A percentile compares a stretch with the other conserved stretches of the same genome.
Conservation (phyloP, 2,329 filamentous ascomycete species). For the Curvularia verruculosa region DNA sequence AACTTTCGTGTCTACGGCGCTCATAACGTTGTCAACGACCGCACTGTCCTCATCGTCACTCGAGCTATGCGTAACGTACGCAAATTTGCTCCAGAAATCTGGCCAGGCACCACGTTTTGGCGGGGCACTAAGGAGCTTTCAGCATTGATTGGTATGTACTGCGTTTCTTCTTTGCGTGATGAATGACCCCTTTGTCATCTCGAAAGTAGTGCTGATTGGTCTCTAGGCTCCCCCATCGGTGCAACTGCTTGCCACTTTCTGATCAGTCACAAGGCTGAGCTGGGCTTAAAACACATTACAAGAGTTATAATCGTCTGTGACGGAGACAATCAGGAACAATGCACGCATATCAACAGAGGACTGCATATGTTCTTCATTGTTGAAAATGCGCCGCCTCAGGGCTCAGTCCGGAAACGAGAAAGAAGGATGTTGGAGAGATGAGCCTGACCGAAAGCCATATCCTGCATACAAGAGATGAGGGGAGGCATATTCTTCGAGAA, state of each 20-base stretch:
- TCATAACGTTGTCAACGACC: slow-evolving; percentile 20
- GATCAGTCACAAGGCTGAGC: slow-evolving; percentile 22
- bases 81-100: slow-evolving; percentile 7
- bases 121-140: slow-evolving; percentile 21
- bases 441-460: neutral
- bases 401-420: neutral
- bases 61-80: slow-evolving; percentile 21
- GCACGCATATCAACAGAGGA: neutral
- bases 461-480: neutral
- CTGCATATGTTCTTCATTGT: slow-evolving; percentile 26
- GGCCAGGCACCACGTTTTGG: slow-evolving; percentile 28
- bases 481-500: slow-evolving; percentile 1
- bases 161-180: too few relatives aligned
- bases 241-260: slow-evolving; percentile 24
- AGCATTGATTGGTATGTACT: slow-evolving; percentile 28
- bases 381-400: slow-evolving; percentile 20
- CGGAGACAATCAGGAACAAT: neutral
- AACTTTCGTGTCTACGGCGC: slow-evolving; percentile 27
- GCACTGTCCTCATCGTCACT: slow-evolving; percentile 20
- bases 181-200: too few relatives aligned
- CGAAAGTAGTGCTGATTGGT: neutral
- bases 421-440: neutral
- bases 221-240: slow-evolving; percentile 27
- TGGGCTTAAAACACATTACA: slow-evolving; percentile 26
- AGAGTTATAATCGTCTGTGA: slow-evolving; percentile 21